Percentiles rank a stretch among this genome's conserved stretches.
Evolutionary conservation across 345 rosid species (phyloP).

Genomic region (Isatis tinctoria): DNA sequence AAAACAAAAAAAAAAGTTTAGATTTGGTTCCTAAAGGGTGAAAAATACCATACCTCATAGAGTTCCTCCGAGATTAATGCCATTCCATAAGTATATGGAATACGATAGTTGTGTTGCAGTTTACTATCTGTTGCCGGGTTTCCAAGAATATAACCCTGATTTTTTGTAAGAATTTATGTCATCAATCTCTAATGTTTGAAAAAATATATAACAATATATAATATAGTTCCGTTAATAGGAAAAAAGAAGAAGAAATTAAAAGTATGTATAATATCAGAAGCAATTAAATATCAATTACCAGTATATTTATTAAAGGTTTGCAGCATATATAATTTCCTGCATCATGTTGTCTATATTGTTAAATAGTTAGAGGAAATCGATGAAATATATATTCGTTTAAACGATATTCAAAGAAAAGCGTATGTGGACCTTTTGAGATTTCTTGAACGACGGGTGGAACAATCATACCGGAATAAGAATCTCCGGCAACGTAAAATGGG

Average conservation of each 20-base stretch:
- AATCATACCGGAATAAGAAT: slow-evolving; percentile 58
- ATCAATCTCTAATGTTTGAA: background rate
- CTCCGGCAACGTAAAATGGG: slow-evolving; percentile 54
- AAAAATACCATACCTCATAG: slow-evolving; percentile 35
- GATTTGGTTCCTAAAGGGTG: background rate
- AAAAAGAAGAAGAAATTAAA: no score
- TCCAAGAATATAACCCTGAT: slow-evolving; percentile 51
- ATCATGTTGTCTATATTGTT: background rate
- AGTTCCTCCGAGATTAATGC: slow-evolving; percentile 49
- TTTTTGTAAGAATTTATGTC: background rate
- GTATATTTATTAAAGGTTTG: slow-evolving; percentile 34
- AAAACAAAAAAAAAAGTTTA: background rate
- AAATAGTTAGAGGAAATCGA: background rate
- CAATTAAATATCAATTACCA: slow-evolving; percentile 15
- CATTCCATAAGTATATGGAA: slow-evolving; percentile 42
- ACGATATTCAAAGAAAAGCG: background rate
- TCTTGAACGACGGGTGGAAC: slow-evolving; percentile 49
- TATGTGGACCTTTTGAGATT: slow-evolving; percentile 21
- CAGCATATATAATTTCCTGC: slow-evolving; percentile 14
- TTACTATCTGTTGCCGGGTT: slow-evolving; percentile 32
- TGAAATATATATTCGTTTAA: background rate
- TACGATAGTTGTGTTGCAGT: slow-evolving; percentile 29
- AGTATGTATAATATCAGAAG: no score
- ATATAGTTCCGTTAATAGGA: no score
- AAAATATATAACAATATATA: background rate